These are phyloP conservation scores for Psidium friedrichsthalianum DNA, from an alignment of 345 rosid genomes.

Conservation along the genomic window DNA sequence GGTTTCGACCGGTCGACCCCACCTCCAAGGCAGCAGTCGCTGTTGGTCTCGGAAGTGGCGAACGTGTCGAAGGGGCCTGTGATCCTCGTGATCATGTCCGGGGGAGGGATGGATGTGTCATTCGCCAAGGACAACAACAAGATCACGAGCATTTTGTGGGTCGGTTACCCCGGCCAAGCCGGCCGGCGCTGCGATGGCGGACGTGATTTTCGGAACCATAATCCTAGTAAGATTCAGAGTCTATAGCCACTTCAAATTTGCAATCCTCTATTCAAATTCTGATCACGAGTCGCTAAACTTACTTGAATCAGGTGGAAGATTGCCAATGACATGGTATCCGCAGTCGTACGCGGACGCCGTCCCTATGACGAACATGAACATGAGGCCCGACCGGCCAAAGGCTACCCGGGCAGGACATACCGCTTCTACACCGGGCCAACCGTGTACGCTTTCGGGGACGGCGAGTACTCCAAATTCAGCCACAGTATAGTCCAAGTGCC, in stretches of 20 bases:
- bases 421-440: slow-evolving; percentile 87
- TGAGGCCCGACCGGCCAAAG: slow-evolving; percentile 68
- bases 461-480: slow-evolving; percentile 49
- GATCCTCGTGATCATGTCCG: slow-evolving; percentile 88
- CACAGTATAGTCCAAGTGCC: slow-evolving; percentile 60
- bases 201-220: slow-evolving; percentile 53
- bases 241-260: not conserved
- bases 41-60: slow-evolving; percentile 52
- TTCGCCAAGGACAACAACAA: slow-evolving; percentile 55
- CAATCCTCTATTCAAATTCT: not conserved
- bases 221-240: slow-evolving; percentile 53
- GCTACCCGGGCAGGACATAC: slow-evolving; percentile 86
- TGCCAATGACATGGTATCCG: slow-evolving; percentile 98
- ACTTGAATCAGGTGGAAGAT: slow-evolving; percentile 49
- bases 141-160: slow-evolving; percentile 76
- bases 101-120: slow-evolving; percentile 75
- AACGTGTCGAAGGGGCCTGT: slow-evolving; percentile 72
- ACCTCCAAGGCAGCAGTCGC: slow-evolving; percentile 74
- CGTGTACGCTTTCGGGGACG: slow-evolving; percentile 75
- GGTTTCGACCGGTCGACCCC: slow-evolving; percentile 43
- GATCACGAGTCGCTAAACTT: not conserved
- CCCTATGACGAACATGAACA: slow-evolving; percentile 93
- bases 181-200: slow-evolving; percentile 92
- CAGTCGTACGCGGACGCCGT: slow-evolving; percentile 59
- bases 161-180: slow-evolving; percentile 89